Evolutionary conservation across 805 yeast genomes (phyloP).

Genomic region (Sugiyamaella floridensis): DNA sequence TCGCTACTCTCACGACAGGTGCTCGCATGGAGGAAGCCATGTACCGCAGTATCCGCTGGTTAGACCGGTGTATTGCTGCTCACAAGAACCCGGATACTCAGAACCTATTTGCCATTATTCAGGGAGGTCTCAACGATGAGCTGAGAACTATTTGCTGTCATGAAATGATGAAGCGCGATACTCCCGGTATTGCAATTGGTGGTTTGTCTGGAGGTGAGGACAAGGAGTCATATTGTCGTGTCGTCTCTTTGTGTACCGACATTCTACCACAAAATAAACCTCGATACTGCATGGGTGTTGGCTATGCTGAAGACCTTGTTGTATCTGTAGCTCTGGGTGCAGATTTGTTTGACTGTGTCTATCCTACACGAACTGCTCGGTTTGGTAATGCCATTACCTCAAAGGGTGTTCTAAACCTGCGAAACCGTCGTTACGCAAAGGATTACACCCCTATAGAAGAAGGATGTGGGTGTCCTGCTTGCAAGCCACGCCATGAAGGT

Average conservation of each 20-base stretch:
- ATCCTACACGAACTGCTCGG: conserved; percentile 40
- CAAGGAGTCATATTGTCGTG: conserved; percentile 35
- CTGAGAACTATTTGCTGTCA: conserved; percentile 35
- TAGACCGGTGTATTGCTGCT: conserved; percentile 39
- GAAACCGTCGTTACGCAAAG: conserved; percentile 30
- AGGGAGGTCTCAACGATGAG: conserved; percentile 39
- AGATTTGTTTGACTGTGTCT: conserved; percentile 41
- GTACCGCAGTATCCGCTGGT: conserved; percentile 39
- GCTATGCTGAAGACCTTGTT: conserved; percentile 41
- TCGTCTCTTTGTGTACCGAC: conserved; percentile 36
- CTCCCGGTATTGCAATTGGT: conserved; percentile 43
- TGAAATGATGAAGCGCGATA: conserved; percentile 38
- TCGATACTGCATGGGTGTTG: conserved; percentile 42
- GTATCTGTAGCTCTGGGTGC: conserved; percentile 43
- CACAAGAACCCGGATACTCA: conserved; percentile 38
- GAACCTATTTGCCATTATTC: conserved; percentile 40
- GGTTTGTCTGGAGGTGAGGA: conserved; percentile 44
- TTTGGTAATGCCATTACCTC: conserved; percentile 40
- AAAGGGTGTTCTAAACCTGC: conserved; percentile 32
- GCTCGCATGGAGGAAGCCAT: conserved; percentile 42
- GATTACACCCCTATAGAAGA: conserved; percentile 34
- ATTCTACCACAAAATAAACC: conserved; percentile 37
- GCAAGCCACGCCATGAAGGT: conserved; percentile 29
- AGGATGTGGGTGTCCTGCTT: conserved; percentile 37
- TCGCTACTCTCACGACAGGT: conserved; percentile 38